Evolutionary conservation across 225 moss, liverwort and hornwort species (phyloP).

Genomic region (Takakia lepidozioides): DNA sequence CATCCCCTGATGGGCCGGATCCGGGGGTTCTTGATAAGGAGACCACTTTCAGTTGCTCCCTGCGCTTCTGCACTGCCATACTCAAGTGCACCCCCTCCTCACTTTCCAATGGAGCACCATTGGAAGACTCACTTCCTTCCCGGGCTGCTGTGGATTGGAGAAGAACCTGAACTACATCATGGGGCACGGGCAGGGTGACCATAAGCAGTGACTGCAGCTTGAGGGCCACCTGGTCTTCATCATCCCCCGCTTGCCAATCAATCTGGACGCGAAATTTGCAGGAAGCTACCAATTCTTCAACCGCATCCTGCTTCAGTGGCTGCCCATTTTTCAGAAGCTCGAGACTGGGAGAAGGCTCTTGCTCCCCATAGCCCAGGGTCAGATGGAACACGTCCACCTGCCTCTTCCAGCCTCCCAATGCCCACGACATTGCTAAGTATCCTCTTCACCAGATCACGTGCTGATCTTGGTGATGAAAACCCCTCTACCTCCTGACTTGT

Average conservation of each 20-base stretch:
- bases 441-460: neutral
- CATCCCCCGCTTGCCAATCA: constrained; percentile 94
- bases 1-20: constrained; percentile 83
- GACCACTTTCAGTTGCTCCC: constrained; percentile 75
- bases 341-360: constrained; percentile 18
- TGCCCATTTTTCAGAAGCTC: constrained; percentile 32
- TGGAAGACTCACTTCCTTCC: constrained; percentile 4
- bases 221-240: constrained; percentile 96
- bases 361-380: constrained; percentile 84
- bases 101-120: constrained; percentile 1
- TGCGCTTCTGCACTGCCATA: constrained; percentile 54
- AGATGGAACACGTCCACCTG: constrained; percentile 94
- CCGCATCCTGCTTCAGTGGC: constrained; percentile 44
- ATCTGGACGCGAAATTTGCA: constrained; percentile 83
- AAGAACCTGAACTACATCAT: constrained; percentile 70
- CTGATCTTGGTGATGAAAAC: neutral
- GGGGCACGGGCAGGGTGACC: constrained; percentile 85
- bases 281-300: constrained; percentile 63
- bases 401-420: constrained; percentile 84
- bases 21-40: constrained; percentile 88
- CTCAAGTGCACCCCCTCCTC: constrained; percentile 39
- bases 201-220: constrained; percentile 99
- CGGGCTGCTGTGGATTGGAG: constrained; percentile 23
- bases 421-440: constrained; percentile 67
- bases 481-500: neutral